Percentiles rank a stretch among this genome's conserved stretches.
phyloP scores from a whole-genome alignment of 345 rosid genomes.

The Arabidopsis arenosa region DNA sequence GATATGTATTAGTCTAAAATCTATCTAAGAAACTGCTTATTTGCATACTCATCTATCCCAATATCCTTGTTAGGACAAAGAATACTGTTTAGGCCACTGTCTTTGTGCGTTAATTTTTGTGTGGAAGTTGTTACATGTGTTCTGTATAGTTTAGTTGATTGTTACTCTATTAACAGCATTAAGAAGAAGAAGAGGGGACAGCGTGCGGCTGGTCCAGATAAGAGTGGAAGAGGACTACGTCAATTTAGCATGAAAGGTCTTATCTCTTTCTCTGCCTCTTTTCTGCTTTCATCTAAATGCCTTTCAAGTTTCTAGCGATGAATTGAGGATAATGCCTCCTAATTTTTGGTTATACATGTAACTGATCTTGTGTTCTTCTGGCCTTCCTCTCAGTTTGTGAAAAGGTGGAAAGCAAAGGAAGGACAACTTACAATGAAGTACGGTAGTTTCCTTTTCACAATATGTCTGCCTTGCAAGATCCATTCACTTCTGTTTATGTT shows the following conservation, averaged over 20 bases:
- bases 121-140: slow-evolving; percentile 7
- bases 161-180: slow-evolving; percentile 47
- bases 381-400: slow-evolving; percentile 74
- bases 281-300: background rate
- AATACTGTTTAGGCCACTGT: slow-evolving; percentile 10
- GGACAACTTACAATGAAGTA: slow-evolving; percentile 98
- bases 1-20: background rate
- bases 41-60: background rate
- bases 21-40: background rate
- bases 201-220: slow-evolving; percentile 87
- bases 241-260: slow-evolving; percentile 99
- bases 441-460: slow-evolving; percentile 43
- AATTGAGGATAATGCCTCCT: slow-evolving; percentile 5
- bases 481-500: background rate
- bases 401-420: slow-evolving; percentile 98
- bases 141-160: slow-evolving; percentile 30
- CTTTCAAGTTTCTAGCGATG: slow-evolving; percentile 10
- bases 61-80: background rate
- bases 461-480: slow-evolving; percentile 3
- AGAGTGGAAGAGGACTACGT: slow-evolving; percentile 97
- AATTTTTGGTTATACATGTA: background rate
- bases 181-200: slow-evolving; percentile 96
- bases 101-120: background rate
- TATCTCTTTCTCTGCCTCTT: slow-evolving; percentile 20
- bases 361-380: slow-evolving; percentile 17